Evolutionary conservation across 164 flowering plant species (phyloP).

Genomic region (Liriodendron chinense): DNA sequence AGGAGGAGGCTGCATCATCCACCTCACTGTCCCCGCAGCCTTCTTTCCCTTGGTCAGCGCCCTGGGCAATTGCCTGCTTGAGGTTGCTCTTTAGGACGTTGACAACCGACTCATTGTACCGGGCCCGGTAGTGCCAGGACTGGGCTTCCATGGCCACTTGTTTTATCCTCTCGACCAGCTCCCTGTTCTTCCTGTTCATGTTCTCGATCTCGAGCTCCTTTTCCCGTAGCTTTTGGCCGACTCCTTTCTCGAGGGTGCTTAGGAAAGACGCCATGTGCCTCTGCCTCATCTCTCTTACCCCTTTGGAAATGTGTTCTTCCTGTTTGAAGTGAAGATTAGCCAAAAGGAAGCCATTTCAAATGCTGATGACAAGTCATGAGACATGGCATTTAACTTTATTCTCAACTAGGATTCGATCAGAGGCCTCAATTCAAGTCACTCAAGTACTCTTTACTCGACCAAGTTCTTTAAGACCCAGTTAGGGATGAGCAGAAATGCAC

Average conservation of each 20-base stretch:
- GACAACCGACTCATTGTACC: conserved; percentile 68
- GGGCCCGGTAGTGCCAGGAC: conserved; percentile 70
- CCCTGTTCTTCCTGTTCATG: conserved; percentile 69
- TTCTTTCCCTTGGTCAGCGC: conserved; percentile 62
- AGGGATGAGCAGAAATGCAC: too few species aligned
- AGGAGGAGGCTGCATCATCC: conserved; percentile 73
- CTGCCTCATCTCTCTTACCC: conserved; percentile 68
- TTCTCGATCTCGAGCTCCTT: conserved; percentile 64
- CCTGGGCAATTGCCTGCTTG: conserved; percentile 63
- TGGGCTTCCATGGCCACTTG: conserved; percentile 71
- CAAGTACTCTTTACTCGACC: too few species aligned
- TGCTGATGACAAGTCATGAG: not conserved
- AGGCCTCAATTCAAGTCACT: too few species aligned
- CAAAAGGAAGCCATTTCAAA: not conserved
- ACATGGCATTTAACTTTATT: not conserved
- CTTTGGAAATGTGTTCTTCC: conserved; percentile 69
- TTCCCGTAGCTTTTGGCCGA: conserved; percentile 52
- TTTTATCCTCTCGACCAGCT: conserved; percentile 63
- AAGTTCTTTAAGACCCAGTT: too few species aligned
- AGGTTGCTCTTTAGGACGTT: conserved; percentile 63
- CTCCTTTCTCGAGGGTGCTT: conserved; percentile 52
- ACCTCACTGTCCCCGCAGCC: conserved; percentile 82
- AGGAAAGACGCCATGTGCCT: conserved; percentile 61
- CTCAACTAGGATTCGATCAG: too few species aligned
- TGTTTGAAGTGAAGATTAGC: conserved; percentile 23